Conservation (phyloP, 225 moss, liverwort and hornwort genomes). For the Straminergon stramineum region DNA sequence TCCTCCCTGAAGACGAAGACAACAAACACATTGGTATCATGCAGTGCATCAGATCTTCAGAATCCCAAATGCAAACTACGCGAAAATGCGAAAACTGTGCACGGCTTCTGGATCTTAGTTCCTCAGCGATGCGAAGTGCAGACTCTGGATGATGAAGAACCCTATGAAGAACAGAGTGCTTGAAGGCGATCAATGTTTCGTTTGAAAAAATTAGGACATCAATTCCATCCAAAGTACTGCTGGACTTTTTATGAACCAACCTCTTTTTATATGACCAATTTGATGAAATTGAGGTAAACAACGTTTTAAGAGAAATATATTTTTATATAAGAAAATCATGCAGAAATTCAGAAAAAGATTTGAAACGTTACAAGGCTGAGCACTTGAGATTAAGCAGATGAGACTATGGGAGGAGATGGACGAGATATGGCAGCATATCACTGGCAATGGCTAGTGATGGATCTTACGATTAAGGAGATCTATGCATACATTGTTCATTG, state of each 20-base stretch:
- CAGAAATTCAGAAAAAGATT: not conserved
- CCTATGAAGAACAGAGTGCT: not conserved
- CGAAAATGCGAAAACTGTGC: not conserved
- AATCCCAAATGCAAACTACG: not conserved
- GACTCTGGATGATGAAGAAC: not conserved
- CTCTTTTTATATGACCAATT: not conserved
- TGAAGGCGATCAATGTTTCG: not conserved
- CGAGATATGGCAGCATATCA: not conserved
- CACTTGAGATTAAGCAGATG: not conserved
- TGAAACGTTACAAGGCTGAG: not conserved
- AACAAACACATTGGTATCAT: not conserved
- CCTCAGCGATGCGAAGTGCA: not conserved
- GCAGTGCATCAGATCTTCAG: not conserved
- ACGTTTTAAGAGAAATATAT: not conserved
- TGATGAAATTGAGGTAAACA: not conserved
- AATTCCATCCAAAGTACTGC: not conserved
- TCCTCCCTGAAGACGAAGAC: slow-evolving; percentile 2
- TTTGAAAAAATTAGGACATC: not conserved
- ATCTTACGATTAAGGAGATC: not conserved
- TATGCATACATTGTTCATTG: not conserved
- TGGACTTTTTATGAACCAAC: not conserved
- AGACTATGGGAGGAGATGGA: not conserved
- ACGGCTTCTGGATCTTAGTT: not conserved
- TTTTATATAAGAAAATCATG: not conserved
- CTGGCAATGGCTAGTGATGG: not conserved